Conservation (phyloP, 495 filamentous ascomycete genomes). For the Annulohypoxylon nitens region DNA sequence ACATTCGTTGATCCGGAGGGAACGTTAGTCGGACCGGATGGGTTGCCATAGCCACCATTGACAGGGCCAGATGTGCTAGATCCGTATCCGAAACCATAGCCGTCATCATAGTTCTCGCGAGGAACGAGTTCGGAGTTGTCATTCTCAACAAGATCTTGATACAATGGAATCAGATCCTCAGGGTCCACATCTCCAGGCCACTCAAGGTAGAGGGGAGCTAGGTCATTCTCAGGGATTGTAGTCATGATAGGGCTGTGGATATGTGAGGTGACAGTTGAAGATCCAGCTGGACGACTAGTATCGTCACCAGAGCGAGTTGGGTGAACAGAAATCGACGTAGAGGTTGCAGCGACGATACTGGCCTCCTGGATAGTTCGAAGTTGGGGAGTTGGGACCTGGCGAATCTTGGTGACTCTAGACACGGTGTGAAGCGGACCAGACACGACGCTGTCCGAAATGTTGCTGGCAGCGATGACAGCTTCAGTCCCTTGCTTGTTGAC, state of each 20-base stretch:
- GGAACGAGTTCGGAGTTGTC: slow-evolving; percentile 4
- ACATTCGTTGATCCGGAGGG: slow-evolving; percentile 19
- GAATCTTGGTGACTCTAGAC: slow-evolving; percentile 37
- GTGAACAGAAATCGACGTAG: background rate
- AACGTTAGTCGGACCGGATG: slow-evolving; percentile 17
- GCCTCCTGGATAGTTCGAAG: slow-evolving; percentile 9
- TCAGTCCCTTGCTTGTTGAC: slow-evolving; percentile 20
- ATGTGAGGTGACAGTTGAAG: background rate
- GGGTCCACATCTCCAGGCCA: background rate
- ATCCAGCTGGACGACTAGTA: slow-evolving; percentile 4
- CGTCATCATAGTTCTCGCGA: slow-evolving; percentile 33
- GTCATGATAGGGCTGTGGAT: slow-evolving; percentile 30
- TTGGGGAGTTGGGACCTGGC: slow-evolving; percentile 5
- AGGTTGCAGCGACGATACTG: background rate
- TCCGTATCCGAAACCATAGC: slow-evolving; percentile 32
- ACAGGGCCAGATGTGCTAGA: slow-evolving; percentile 12
- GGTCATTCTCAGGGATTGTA: background rate
- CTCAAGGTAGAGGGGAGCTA: background rate
- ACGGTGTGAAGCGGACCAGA: background rate
- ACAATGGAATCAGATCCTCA: background rate
- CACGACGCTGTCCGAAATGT: background rate
- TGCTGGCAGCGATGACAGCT: background rate
- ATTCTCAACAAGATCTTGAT: background rate
- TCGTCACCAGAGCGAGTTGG: slow-evolving; percentile 22
- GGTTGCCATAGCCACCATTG: slow-evolving; percentile 38